Base-by-base conservation (phyloP, 108 stramenopile species). In the Skeletonema menzelii region DNA sequence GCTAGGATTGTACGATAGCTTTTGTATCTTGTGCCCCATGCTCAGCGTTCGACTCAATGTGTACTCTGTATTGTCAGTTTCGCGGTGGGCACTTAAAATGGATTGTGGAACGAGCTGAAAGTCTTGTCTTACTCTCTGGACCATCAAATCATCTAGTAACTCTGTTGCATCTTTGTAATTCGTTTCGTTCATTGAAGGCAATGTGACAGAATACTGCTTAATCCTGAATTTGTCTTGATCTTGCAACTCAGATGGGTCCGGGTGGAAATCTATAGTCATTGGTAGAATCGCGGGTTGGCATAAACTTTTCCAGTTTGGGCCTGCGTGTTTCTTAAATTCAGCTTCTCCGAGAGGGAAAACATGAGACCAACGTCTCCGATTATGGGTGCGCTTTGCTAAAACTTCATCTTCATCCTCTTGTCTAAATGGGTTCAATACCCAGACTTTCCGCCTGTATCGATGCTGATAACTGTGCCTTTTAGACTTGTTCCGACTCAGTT, bases 221-320 rank as follows among this genome's bases (percentile, higher is more conserved):
- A 92, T 80, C 46, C 85, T 69, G 47, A 85, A 96, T 22, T 85
- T 84, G 14, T 69, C 81, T 67, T 89, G 83, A 57, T 89, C 82
- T 55, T 66, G 58, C 19, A 96, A 67, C 47, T 95, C 95, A 79
- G 87, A 83, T 53, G 83, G 87, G n/a, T 97, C 84, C n/a, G 97
- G 88, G 57, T 94, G 95, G 73, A 94, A 90, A 69, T 98, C 99
- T 40, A 97, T 97, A 7, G 97, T 97, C 59, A 97, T 79, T 14
- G 99, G 99, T 27, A 99, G 69, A 65, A 98, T 96, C 11, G 97
- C 99, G 3, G 99, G 99, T 56, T 96, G 92, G 37, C 92, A 90
- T n/a, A 99, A 82, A 44, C 87, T 89, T 62, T 97, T 97, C 96
- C 97, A 99, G 70, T 96, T 97, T 7, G 97, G 93, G 0, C 97